Evolutionary conservation across 192 early-diverging fungal genomes (phyloP), one percentile per base, ranked within the genome.

Genomic region (Coemansia sp.): DNA sequence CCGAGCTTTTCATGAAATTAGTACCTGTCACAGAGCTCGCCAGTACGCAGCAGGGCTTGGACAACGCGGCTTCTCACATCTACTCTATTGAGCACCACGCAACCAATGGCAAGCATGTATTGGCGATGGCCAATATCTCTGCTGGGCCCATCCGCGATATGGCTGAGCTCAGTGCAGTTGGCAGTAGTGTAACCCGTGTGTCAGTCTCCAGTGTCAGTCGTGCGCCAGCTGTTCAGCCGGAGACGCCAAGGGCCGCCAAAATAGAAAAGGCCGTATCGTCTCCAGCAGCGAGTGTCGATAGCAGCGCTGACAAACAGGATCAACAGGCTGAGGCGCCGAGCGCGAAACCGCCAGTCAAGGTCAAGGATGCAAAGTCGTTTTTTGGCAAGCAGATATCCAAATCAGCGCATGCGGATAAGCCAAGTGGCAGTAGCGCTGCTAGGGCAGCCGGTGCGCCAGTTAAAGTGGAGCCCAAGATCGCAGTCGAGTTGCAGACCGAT

Each of bases 131-230:
- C 4, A 83, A 83, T 42, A 44, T 75, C 10, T 50, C 65, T 21
- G 57, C 73, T 28, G 80, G 80, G 1, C 63, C 59, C 64, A 75
- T 57, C 11, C 80, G 76, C 38, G 80, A 77, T 14, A 74, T 75
- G 16, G 68, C 72, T 4, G 66, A 67, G 9, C 44, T 69, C 28
- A 46, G 76, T 6, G 73, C 76, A 19, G 67, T 83, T 16, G 33
- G 46, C 5, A 75, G 75, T 66, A 82, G 80, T 53, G 72, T 72
- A 9, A 19, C 63, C 5, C 30, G 43, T 1, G 26, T 74, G 8
- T 40, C 49, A 13, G 59, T 47, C 43, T 40, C 47, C 23, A 40
- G 40, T 30, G 32, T 67, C 38, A 62, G 40, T 17, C 47, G 28
- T 14, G 39, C 30, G 23, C 39, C 30, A 30, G 52, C 3, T 21